Percentiles rank a stretch among this genome's conserved stretches.
Conservation (phyloP, 2,329 filamentous ascomycete species). For the Sclerotinia spermophila region DNA sequence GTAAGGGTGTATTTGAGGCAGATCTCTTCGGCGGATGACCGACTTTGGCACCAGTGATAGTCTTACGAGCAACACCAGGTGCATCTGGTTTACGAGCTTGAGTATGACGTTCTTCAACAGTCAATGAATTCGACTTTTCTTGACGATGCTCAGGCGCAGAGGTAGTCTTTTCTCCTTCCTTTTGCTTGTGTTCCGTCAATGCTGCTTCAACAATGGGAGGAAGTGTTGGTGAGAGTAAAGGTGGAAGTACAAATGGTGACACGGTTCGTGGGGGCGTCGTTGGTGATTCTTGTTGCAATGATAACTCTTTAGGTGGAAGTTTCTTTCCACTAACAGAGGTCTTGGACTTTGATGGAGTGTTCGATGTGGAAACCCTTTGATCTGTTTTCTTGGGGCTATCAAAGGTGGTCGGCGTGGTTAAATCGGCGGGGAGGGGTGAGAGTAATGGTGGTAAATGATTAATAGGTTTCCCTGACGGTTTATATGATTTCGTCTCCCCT, state of each 20-base stretch:
- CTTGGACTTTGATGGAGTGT: slow-evolving; percentile 26
- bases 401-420: slow-evolving; percentile 11
- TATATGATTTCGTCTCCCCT: slow-evolving; percentile 4
- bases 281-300: slow-evolving; percentile 15
- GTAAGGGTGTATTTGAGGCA: slow-evolving; percentile 24
- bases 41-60: slow-evolving; percentile 29
- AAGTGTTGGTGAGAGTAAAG: slow-evolving; percentile 34
- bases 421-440: slow-evolving; percentile 18
- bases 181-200: slow-evolving; percentile 25
- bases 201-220: slow-evolving; percentile 35
- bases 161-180: neutral
- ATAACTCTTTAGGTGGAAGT: slow-evolving; percentile 3
- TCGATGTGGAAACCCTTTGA: slow-evolving; percentile 20
- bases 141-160: slow-evolving; percentile 16
- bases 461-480: slow-evolving; percentile 9
- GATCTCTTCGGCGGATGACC: slow-evolving; percentile 34
- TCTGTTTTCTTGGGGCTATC: slow-evolving; percentile 15
- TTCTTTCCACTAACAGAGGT: slow-evolving; percentile 7
- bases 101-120: slow-evolving; percentile 35
- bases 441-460: slow-evolving; percentile 20
- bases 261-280: slow-evolving; percentile 19
- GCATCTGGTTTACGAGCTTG: slow-evolving; percentile 34
- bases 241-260: slow-evolving; percentile 29
- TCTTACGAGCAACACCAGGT: slow-evolving; percentile 37
- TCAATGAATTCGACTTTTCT: slow-evolving; percentile 24